Percentiles rank a stretch among this genome's conserved stretches.
These are phyloP conservation scores for Candolleomyces aberdarensis DNA, from an alignment of 768 basidiomycete genomes.

Conservation along the genomic window DNA sequence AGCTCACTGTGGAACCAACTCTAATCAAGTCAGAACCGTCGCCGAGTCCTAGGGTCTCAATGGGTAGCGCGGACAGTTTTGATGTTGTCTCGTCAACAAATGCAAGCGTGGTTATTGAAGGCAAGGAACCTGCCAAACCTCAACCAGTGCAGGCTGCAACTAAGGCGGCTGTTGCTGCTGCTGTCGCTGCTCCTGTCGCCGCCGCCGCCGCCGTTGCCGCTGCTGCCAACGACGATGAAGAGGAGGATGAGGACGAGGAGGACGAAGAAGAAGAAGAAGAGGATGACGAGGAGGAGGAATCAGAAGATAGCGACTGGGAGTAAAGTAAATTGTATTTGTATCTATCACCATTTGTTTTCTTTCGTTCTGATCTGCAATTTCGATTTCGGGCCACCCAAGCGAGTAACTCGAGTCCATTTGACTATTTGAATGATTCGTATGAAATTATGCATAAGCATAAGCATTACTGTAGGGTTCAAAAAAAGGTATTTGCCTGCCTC, in stretches of 20 bases:
- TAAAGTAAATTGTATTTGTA: neutral
- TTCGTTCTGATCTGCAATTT: too few species aligned
- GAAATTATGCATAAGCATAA: too few species aligned
- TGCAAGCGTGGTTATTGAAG: slow-evolving; percentile 40
- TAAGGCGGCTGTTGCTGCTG: too few species aligned
- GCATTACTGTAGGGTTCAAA: too few species aligned
- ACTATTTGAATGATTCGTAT: too few species aligned
- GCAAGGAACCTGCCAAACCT: slow-evolving; percentile 17
- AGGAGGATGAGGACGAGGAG: slow-evolving; percentile 25
- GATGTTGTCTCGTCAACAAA: slow-evolving; percentile 62
- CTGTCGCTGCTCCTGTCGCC: too few species aligned
- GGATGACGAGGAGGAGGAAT: neutral
- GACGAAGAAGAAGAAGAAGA: neutral
- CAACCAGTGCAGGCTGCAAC: neutral
- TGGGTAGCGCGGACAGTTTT: slow-evolving; percentile 63
- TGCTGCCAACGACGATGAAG: slow-evolving; percentile 1
- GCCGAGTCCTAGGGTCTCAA: slow-evolving; percentile 42
- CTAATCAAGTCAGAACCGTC: slow-evolving; percentile 29
- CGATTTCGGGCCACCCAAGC: too few species aligned
- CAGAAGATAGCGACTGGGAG: neutral
- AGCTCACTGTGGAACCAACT: slow-evolving; percentile 24
- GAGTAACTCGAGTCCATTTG: too few species aligned
- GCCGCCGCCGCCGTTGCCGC: neutral
- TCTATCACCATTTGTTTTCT: too few species aligned
- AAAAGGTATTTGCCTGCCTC: too few species aligned